Conservation (phyloP, 2,329 filamentous ascomycete species). For the Colletotrichum sp. region DNA sequence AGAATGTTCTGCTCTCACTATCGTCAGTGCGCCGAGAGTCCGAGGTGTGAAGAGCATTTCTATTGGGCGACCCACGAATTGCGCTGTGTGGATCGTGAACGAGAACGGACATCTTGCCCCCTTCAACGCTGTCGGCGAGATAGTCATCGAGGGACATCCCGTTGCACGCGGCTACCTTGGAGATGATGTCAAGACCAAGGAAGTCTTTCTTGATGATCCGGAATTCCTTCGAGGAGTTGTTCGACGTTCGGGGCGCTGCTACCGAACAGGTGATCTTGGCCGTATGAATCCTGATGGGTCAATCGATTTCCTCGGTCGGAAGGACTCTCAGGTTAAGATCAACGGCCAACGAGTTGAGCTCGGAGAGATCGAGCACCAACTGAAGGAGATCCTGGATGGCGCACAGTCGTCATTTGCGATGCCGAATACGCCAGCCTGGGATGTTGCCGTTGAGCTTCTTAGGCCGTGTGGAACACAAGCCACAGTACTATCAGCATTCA, state of each 20-base stretch:
- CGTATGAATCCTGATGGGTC: conserved; percentile 12
- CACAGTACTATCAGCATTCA: background rate
- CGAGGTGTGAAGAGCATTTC: background rate
- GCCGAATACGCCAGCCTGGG: background rate
- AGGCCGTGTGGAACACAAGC: background rate
- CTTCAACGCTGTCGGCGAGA: conserved; percentile 26
- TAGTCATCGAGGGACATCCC: conserved; percentile 29
- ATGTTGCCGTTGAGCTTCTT: conserved; percentile 5
- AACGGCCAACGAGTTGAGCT: conserved; percentile 22
- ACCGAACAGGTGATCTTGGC: conserved; percentile 10
- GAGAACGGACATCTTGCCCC: conserved; percentile 23
- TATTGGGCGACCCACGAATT: background rate
- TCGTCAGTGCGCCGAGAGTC: background rate
- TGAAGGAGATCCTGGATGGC: background rate
- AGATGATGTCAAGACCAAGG: background rate
- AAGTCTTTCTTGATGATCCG: conserved; percentile 1
- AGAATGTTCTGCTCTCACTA: conserved; percentile 22
- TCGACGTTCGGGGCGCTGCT: background rate
- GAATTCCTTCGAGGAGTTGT: background rate
- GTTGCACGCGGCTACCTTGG: conserved; percentile 22
- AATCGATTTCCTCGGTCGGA: conserved; percentile 17
- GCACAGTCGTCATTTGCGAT: background rate
- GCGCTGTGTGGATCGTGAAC: conserved; percentile 27
- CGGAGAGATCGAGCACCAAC: conserved; percentile 23
- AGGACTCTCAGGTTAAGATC: conserved; percentile 22